Evolutionary conservation across 345 rosid species (phyloP), one percentile per base, ranked within the genome.

Genomic region (Citrus australasica): DNA sequence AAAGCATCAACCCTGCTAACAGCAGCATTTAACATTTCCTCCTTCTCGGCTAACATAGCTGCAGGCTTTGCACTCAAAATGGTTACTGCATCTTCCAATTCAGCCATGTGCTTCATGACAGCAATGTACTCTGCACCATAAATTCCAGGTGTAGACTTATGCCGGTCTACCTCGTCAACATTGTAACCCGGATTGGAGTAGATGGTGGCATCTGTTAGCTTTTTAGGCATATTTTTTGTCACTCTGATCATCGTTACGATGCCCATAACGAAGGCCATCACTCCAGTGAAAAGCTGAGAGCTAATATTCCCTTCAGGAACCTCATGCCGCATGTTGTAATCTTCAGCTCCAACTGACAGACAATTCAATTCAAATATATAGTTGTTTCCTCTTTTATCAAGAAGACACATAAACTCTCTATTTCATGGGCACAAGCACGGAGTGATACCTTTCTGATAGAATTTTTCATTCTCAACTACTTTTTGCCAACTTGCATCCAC

Each of bases 201-300:
- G 46, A 89, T 79, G 77, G 86, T 85, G 9, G 87, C 86, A 80
- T 90, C 90, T 1, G 93, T 87, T 73, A 90, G 82, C 79, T 84
- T 92, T 80, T 79, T 90, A 2, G 99, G 97, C 83, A 93, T 86
- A 81, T 88, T 90, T 42, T 92, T 87, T 0, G 99, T 88, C 75
- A 93, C 93, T 86, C 79, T 91, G 62, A 92, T 87, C 90, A 93
- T 87, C 6, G 98, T 90, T 64, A 85, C 93, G 5, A 95, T 87
- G 53, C 99, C 96, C 91, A 88, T 90, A 32, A 92, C 91, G 22
- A 95, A 83, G 67, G 98, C 89, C 99, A 95, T 89, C 17, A 95
- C 90, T 9, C 96, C 97, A 0, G 89, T 90, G 84, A 92, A 84
- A 76, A 93, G 77, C 38, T 89, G 97, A 46, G 92, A 88, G 79